Evolutionary conservation across 2,329 filamentous ascomycete genomes (phyloP).

Genomic region (Verticillium dahliae): DNA sequence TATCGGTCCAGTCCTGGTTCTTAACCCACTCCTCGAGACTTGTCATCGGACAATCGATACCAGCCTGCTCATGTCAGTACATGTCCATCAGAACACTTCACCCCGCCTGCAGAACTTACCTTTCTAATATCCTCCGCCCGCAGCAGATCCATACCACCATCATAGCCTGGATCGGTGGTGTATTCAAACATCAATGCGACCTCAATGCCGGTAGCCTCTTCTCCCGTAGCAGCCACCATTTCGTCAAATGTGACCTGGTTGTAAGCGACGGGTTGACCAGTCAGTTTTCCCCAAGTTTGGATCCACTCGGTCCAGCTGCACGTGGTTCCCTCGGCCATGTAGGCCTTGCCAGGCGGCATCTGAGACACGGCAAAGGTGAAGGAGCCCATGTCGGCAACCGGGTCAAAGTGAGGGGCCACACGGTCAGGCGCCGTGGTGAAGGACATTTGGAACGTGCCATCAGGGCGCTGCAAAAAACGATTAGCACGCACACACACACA

Average conservation of each 20-base stretch:
- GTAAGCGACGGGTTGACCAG: constrained; percentile 26
- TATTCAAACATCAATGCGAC: constrained; percentile 40
- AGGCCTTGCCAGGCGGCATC: constrained; percentile 39
- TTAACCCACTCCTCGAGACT: constrained; percentile 27
- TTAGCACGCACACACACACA: neutral
- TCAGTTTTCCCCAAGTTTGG: constrained; percentile 30
- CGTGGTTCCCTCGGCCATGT: constrained; percentile 39
- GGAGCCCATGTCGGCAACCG: constrained; percentile 38
- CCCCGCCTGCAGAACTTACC: constrained; percentile 22
- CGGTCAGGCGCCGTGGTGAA: constrained; percentile 34
- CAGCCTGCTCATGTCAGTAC: constrained; percentile 1
- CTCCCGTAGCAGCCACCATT: constrained; percentile 28
- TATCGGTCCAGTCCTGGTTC: constrained; percentile 26
- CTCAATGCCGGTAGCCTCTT: constrained; percentile 35
- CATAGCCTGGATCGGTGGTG: constrained; percentile 39
- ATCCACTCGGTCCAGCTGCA: constrained; percentile 41
- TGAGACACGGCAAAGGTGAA: constrained; percentile 42
- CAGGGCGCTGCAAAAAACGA: constrained; percentile 20
- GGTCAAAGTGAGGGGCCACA: constrained; percentile 35
- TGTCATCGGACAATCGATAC: constrained; percentile 35
- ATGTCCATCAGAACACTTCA: too few species aligned
- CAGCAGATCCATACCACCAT: constrained; percentile 35
- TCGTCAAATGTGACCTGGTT: constrained; percentile 31
- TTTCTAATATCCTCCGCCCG: constrained; percentile 34
- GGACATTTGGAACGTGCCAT: constrained; percentile 38